These are phyloP conservation scores for Pseudonectria buxi DNA, from an alignment of 2,329 filamentous ascomycete genomes.

Conservation along the genomic window DNA sequence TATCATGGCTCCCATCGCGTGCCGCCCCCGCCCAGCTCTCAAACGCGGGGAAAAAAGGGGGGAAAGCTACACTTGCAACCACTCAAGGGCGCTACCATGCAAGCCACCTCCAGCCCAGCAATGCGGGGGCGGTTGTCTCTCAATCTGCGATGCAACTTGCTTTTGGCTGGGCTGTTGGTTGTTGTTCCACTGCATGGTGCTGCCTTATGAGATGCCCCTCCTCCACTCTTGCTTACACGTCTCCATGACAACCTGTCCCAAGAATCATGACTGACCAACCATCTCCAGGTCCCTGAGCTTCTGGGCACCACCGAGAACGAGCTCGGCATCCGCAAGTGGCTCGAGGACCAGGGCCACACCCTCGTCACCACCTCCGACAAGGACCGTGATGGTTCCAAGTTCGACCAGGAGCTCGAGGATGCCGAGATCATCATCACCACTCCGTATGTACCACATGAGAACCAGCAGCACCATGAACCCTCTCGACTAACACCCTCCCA, in stretches of 20 bases:
- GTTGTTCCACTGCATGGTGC: no score
- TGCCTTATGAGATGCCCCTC: no score
- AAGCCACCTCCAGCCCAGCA: conserved; percentile 13
- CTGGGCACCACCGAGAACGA: conserved; percentile 98
- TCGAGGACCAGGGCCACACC: conserved; percentile 94
- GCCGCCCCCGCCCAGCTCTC: conserved; percentile 12
- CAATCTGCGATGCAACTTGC: neutral
- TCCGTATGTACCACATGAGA: conserved; percentile 50
- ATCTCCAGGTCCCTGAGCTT: conserved; percentile 61
- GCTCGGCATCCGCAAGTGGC: conserved; percentile 93
- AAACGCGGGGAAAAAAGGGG: conserved; percentile 21
- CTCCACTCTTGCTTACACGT: no score
- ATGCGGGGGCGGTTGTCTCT: conserved; percentile 14
- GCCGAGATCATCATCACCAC: conserved; percentile 99
- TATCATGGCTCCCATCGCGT: conserved; percentile 7
- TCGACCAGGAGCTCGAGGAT: conserved; percentile 93
- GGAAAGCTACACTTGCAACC: conserved; percentile 1
- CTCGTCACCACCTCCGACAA: conserved; percentile 97
- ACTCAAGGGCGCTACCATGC: conserved; percentile 12
- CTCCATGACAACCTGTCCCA: neutral
- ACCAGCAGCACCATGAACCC: neutral
- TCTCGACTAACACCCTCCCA: conserved; percentile 27
- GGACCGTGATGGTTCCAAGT: conserved; percentile 85
- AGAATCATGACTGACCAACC: conserved; percentile 7
- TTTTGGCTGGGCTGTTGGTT: neutral